Base-by-base conservation (phyloP, 352 stramenopile genomes). In the Globisporangium ultimum region DNA sequence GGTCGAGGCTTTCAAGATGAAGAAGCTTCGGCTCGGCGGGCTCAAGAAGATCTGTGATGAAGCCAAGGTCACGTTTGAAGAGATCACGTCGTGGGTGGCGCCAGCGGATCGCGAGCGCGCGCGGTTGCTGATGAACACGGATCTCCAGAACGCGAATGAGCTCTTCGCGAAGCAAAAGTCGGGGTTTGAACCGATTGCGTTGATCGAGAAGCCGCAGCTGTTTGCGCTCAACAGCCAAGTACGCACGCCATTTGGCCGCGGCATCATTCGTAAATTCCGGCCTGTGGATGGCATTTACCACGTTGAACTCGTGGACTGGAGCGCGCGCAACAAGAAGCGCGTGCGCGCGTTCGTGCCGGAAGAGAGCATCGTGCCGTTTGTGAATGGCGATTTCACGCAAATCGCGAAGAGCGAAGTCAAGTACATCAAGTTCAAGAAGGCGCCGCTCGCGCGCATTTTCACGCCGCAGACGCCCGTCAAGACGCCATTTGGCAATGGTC, bases 261-360 rank as follows among this genome's bases (percentile, higher is more conserved):
- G 66, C 18, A 90, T 93, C 15, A 63, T 93, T 36, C 77, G 79
- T 47, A 87, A 82, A 48, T 93, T 87, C 54, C 78, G 84, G 17
- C 69, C 70, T 1, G 62, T 83, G 10, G 83, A 92, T 57, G 85
- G 78, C n/a, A 90, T 95, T 22, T 95, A 95, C 66, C 58, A 74
- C n/a, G 72, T 95, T 1, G 81, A 95, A 53, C 68, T 95, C 24
- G 70, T 81, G 14, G 81, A 91, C 53, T 93, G 78, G 78, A 72
- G 53, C 43, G 55, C 60, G 4, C 36, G 40, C 18, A 58, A 60
- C 7, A 76, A 78, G 53, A 79, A 80, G 46, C 79, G 79, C 12
- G 70, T 74, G 20, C 69, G 76, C 40, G 79, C 70, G 2, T 92
- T 74, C 41, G 77, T 91, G 1, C 54, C 78, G 0, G 76, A 91